These are phyloP conservation scores for Pisolithus albus DNA, from an alignment of 768 basidiomycete species.

Conservation along the genomic window DNA sequence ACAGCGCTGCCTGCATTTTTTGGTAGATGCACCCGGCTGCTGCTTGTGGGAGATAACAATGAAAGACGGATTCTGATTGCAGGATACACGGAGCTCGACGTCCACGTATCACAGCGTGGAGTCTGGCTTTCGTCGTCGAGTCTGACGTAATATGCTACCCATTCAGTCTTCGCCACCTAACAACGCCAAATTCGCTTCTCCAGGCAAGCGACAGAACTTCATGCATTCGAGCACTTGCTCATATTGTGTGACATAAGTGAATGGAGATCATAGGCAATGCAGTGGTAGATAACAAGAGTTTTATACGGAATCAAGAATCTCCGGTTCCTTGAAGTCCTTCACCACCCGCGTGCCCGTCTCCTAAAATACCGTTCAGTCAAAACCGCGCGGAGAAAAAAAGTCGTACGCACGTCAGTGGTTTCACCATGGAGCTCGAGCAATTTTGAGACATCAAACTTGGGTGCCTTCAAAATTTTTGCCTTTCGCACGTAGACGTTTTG, in stretches of 20 bases:
- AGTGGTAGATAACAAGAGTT: slow-evolving; percentile 29
- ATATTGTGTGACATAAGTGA: slow-evolving; percentile 31
- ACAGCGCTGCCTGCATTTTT: no score
- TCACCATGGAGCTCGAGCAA: slow-evolving; percentile 96
- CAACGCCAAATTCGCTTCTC: no score
- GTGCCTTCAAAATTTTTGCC: slow-evolving; percentile 97
- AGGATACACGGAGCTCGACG: no score
- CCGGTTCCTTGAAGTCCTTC: slow-evolving; percentile 98
- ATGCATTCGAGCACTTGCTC: slow-evolving; percentile 15
- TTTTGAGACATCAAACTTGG: slow-evolving; percentile 94
- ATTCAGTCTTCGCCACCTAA: no score
- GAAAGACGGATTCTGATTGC: no score
- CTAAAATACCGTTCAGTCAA: slow-evolving; percentile 32
- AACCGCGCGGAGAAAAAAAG: neutral
- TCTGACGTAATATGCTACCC: no score
- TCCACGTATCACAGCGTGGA: no score
- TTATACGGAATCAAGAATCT: slow-evolving; percentile 88
- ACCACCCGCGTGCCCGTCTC: slow-evolving; percentile 92
- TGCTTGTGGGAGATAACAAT: no score
- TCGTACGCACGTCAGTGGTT: slow-evolving; percentile 74
- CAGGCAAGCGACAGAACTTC: no score
- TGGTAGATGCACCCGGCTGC: no score
- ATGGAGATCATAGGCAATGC: slow-evolving; percentile 30
- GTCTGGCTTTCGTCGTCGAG: no score
- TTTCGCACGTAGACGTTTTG: slow-evolving; percentile 99